These are phyloP conservation scores for Nadsonia fulvescens DNA, from an alignment of 805 yeast species.

Conservation along the genomic window DNA sequence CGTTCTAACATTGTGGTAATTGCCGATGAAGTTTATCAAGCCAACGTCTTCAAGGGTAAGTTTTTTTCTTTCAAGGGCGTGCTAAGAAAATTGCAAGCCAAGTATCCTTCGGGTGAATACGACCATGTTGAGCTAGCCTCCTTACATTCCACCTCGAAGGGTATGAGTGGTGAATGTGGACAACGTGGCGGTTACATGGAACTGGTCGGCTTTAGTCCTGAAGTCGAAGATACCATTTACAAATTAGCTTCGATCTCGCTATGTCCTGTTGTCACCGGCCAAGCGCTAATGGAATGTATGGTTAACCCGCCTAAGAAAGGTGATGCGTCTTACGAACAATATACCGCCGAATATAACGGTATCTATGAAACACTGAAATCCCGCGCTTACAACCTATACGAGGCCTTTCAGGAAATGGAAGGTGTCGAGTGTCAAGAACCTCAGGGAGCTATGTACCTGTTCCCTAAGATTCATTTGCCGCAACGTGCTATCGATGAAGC, in stretches of 20 bases:
- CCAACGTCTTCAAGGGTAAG: conserved; percentile 66
- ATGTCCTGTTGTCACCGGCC: conserved; percentile 92
- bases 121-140: conserved; percentile 76
- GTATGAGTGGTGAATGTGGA: conserved; percentile 97
- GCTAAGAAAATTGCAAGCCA: conserved; percentile 39
- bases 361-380: conserved; percentile 44
- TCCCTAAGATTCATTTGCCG: conserved; percentile 60
- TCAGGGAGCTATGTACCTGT: conserved; percentile 94
- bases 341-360: conserved; percentile 38
- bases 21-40: conserved; percentile 97
- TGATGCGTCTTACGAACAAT: conserved; percentile 53
- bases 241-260: conserved; percentile 81
- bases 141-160: conserved; percentile 93
- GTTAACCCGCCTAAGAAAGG: conserved; percentile 75
- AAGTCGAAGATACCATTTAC: conserved; percentile 50
- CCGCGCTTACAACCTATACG: conserved; percentile 47
- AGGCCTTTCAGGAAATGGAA: conserved; percentile 59
- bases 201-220: conserved; percentile 57
- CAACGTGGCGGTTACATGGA: conserved; percentile 99
- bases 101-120: conserved; percentile 35
- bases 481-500: conserved; percentile 48
- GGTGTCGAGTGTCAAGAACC: conserved; percentile 80
- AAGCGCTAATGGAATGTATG: conserved; percentile 84
- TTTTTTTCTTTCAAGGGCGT: conserved; percentile 76
- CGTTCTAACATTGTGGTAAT: conserved; percentile 68